Evolutionary conservation across 257 asterid genomes (phyloP), one percentile per base, ranked within the genome.

Genomic region (Primulina huaijiensis): DNA sequence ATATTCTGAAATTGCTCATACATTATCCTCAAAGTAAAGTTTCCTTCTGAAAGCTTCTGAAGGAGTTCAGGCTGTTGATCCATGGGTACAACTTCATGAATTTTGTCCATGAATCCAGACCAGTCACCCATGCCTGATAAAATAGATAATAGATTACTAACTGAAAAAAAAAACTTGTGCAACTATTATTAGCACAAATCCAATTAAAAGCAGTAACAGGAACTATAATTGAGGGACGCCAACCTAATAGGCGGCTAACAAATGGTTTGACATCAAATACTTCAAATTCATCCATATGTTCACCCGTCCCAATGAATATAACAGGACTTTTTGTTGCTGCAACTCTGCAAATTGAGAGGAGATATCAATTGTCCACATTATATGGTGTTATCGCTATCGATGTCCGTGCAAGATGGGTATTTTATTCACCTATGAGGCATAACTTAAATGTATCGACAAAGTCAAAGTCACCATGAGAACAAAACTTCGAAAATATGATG

Each of bases 31-130:
- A 94, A 68, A 68, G 99, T 86, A 78, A 91, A 91, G 72, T 78
- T 88, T 74, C 97, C 99, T 80, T 94, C 96, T 6, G 96, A 84
- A 65, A 94, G 91, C 90, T 94, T 94, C 80, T 91, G 96, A 72
- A 89, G 92, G 74, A 94, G 97, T 85, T 94, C 99, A n/a, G 95
- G 97, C 79, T 94, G 99, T 81, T 94, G 97, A 71, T 94, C 97
- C 97, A 88, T 89, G 0, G 99, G 97, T 72, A 94, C 97, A 67
- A 88, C 96, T 77, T 94, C 95, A 37, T 91, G 97, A 73, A 94
- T 88, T 83, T 91, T 94, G 84, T 94, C 95, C 97, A 94, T 84
- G 82, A 94, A 91, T 50, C 99, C 99, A 72, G 99, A 87, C 97
- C 85, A 89, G 82, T 94, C 97, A 76, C 99, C 99, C 97, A 88